These are phyloP conservation scores for Brassica hybrid DNA, from an alignment of 441 rosid species.

Conservation along the genomic window DNA sequence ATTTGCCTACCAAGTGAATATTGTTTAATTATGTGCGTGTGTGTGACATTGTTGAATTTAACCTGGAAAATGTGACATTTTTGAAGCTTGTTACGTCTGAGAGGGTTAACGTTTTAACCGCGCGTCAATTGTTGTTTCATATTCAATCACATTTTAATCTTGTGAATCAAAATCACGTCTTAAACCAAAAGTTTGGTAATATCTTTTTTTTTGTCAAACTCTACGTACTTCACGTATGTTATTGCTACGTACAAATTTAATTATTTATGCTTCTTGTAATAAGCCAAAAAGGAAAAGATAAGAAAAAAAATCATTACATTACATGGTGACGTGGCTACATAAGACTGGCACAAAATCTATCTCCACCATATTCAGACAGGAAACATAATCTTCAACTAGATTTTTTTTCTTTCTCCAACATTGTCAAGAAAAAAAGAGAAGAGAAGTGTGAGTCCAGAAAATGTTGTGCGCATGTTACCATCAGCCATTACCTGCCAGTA, in stretches of 20 bases:
- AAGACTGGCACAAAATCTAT: slow-evolving; percentile 7
- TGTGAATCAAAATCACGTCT: not conserved
- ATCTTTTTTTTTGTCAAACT: not conserved
- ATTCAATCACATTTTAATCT: not conserved
- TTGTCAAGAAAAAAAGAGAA: not conserved
- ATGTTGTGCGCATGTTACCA: slow-evolving; percentile 30
- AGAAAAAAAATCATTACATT: too few species aligned
- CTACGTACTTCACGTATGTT: not conserved
- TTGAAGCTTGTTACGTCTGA: not conserved
- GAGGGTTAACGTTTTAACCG: not conserved
- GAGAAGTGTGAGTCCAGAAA: slow-evolving; percentile 3
- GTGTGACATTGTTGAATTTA: not conserved
- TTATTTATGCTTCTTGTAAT: not conserved
- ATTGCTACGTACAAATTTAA: not conserved
- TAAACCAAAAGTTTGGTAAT: not conserved
- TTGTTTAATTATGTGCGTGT: not conserved
- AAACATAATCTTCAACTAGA: not conserved
- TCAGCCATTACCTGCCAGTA: not conserved
- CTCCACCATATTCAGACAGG: slow-evolving; percentile 15
- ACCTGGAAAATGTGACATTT: not conserved
- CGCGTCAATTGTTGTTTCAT: not conserved
- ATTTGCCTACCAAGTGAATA: slow-evolving; percentile 2
- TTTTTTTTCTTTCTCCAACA: not conserved
- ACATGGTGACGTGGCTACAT: slow-evolving; percentile 18
- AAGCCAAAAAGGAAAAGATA: not conserved